A percentile compares a stretch with the other conserved stretches of the same genome.
These are phyloP conservation scores for Marasmius sp. DNA, from an alignment of 1,284 basidiomycete species.

Conservation along the genomic window DNA sequence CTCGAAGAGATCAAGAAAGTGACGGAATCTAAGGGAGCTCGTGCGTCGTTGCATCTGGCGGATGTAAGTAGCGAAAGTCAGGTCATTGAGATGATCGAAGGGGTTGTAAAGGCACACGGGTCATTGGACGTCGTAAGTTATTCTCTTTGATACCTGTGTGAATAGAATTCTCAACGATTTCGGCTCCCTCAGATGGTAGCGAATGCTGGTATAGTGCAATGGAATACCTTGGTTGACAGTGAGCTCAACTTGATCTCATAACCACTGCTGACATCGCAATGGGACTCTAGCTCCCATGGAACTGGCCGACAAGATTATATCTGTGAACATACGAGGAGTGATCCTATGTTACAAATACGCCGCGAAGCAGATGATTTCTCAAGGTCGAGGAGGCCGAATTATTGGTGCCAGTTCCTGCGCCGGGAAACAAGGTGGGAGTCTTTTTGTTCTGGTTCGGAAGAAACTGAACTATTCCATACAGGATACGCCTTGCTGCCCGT, in stretches of 20 bases:
- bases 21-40: neutral
- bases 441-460: neutral
- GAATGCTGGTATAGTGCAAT: slow-evolving; percentile 19
- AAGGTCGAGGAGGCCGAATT: slow-evolving; percentile 35
- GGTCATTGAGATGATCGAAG: slow-evolving; percentile 23
- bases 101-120: slow-evolving; percentile 22
- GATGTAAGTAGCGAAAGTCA: slow-evolving; percentile 28
- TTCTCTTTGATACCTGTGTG: neutral
- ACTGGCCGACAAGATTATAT: slow-evolving; percentile 14
- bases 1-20: slow-evolving; percentile 11
- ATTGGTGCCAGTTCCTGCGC: slow-evolving; percentile 35
- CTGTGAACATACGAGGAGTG: slow-evolving; percentile 17
- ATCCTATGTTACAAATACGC: slow-evolving; percentile 28
- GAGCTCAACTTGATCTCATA: neutral
- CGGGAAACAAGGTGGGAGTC: slow-evolving; percentile 29
- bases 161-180: neutral
- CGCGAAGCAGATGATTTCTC: slow-evolving; percentile 28
- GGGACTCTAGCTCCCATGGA: slow-evolving; percentile 10
- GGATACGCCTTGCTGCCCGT: neutral
- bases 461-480: neutral
- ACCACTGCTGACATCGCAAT: neutral
- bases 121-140: slow-evolving; percentile 27
- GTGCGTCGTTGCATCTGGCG: slow-evolving; percentile 13
- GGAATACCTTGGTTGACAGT: slow-evolving; percentile 18
- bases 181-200: slow-evolving; percentile 20